These are phyloP conservation scores for Penicillium digitatum DNA, from an alignment of 2,329 filamentous ascomycete genomes.

Conservation along the genomic window DNA sequence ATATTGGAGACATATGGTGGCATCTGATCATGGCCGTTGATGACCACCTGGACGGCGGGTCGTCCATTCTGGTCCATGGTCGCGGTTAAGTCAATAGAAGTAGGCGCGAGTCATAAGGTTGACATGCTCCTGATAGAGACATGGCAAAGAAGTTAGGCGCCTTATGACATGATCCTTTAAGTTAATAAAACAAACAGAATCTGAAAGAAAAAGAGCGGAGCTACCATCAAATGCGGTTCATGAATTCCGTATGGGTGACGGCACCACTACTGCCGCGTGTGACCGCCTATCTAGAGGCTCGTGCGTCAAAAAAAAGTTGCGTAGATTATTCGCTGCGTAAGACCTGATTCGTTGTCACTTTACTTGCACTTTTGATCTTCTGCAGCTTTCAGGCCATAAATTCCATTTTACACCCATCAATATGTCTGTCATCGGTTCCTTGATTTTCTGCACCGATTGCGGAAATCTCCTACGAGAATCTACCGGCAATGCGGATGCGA, in stretches of 20 bases:
- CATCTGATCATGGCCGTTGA: conserved; percentile 35
- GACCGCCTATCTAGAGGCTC: conserved; percentile 21
- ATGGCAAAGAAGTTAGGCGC: conserved; percentile 26
- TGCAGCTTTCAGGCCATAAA: neutral
- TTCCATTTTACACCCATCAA: neutral
- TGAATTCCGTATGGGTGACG: conserved; percentile 15
- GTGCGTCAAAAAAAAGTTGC: conserved; percentile 24
- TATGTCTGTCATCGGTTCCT: conserved; percentile 85
- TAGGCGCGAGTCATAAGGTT: conserved; percentile 23
- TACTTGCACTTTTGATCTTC: neutral
- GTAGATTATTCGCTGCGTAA: conserved; percentile 1
- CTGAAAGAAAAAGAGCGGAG: conserved; percentile 9
- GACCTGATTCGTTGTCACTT: neutral
- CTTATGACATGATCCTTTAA: conserved; percentile 18
- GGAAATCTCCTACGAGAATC: conserved; percentile 83
- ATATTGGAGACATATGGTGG: conserved; percentile 26
- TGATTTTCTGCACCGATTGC: conserved; percentile 90
- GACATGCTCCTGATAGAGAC: conserved; percentile 32
- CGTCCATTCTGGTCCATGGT: conserved; percentile 41
- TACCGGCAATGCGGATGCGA: conserved; percentile 69
- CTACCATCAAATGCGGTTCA: conserved; percentile 16
- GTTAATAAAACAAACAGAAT: neutral
- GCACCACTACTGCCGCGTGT: conserved; percentile 15
- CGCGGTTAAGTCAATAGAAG: conserved; percentile 22
- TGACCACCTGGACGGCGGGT: conserved; percentile 42